Base-by-base conservation (phyloP, 805 yeast species). In the Vanderwaltozyma polyspora region DNA sequence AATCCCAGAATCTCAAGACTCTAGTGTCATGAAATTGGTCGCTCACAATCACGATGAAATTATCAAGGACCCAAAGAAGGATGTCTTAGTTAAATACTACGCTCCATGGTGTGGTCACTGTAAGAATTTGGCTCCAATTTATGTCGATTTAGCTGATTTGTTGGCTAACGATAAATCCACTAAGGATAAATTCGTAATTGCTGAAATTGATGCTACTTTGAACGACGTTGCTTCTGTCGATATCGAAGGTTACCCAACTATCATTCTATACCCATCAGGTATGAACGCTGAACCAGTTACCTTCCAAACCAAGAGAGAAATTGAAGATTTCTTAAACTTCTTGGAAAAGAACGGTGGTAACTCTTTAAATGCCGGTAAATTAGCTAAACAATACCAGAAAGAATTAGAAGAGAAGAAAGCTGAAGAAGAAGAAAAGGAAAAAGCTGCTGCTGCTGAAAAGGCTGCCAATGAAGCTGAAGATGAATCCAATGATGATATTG, bases 41-140 rank as follows among this genome's bases (percentile, higher is more conserved):
- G 94, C 85, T 47, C 72, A 76, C 63, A 84, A 76, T 53, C 91
- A 84, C 62, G 79, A 81, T 33, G 74, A 69, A 23, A 63, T 84
- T 39, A 70, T 84, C 34, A 60, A 60, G 21, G 76, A 77, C 49
- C 52, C 55, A 34, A 52, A 45, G 15, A 79, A 76, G 64, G 89
- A 81, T 55, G 78, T 82, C 25, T 62, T 87, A 37, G 94, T 89
- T 37, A 82, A 84, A 66, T 89, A 87, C 64, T 87, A 83, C 55
- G 96, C 97, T 32, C 93, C 94, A 64, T 87, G 95, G 95, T 86
- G 95, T 68, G 93, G 95, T 31, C 95, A 86, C 69, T 85, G 95
- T 69, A 85, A 84, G 70, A 82, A 73, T 62, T 70, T 86, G 58
- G 89, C 89, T 34, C 95, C 95, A 54, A 69, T 67, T 38, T 89